Evolutionary conservation across 768 basidiomycete genomes (phyloP).

Genomic region (Lactarius akahatsu): DNA sequence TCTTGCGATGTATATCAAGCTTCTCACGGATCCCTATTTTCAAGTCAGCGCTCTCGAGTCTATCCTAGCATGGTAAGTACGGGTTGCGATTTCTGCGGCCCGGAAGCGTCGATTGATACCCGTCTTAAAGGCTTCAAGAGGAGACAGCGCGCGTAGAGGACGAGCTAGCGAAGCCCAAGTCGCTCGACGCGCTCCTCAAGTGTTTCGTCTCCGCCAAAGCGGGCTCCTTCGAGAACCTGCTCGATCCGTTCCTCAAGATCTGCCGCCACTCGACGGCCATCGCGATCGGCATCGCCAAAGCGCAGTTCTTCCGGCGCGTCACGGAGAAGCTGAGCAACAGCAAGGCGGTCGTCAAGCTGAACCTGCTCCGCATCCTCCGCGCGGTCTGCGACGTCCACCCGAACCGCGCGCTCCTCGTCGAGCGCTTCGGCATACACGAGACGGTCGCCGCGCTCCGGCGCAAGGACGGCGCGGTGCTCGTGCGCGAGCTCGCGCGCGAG

Average conservation of each 20-base stretch:
- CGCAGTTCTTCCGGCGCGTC: slow-evolving; percentile 84
- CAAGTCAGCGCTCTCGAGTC: slow-evolving; percentile 91
- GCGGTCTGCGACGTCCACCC: slow-evolving; percentile 89
- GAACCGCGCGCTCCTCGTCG: slow-evolving; percentile 77
- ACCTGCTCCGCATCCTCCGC: slow-evolving; percentile 80
- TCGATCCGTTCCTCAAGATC: slow-evolving; percentile 91
- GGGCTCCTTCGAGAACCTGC: slow-evolving; percentile 87
- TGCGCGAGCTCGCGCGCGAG: slow-evolving; percentile 84
- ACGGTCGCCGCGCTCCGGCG: slow-evolving; percentile 79
- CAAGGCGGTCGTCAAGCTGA: slow-evolving; percentile 89
- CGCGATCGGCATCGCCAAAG: slow-evolving; percentile 74
- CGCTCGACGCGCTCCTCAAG: slow-evolving; percentile 66
- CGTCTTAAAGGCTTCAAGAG: slow-evolving; percentile 74
- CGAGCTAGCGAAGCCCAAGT: slow-evolving; percentile 63
- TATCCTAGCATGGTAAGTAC: slow-evolving; percentile 77
- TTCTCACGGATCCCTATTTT: slow-evolving; percentile 85
- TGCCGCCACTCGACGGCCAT: slow-evolving; percentile 74
- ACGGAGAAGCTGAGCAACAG: slow-evolving; percentile 74
- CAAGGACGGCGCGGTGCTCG: slow-evolving; percentile 88
- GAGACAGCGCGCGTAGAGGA: slow-evolving; percentile 95
- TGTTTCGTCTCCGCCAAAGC: slow-evolving; percentile 86
- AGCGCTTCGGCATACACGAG: slow-evolving; percentile 75
- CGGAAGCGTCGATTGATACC: background rate
- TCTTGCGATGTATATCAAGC: slow-evolving; percentile 71
- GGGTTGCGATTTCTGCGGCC: background rate